Base-by-base conservation (phyloP, 257 asterid genomes). In the Nicotiana sylvestris region DNA sequence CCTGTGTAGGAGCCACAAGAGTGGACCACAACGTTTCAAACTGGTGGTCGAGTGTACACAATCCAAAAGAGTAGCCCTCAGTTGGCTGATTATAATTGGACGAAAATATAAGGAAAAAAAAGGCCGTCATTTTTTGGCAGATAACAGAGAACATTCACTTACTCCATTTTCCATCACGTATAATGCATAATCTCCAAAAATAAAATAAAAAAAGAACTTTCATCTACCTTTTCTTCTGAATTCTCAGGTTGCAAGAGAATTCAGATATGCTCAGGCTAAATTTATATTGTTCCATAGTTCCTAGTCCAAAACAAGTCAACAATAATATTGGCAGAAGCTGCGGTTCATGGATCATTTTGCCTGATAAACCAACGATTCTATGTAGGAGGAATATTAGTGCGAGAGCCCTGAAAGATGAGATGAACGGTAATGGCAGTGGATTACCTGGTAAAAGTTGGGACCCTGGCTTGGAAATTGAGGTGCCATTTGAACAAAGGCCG, bases 401-500 rank as follows among this genome's bases (percentile, higher is more conserved):
- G 49, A 87, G 84, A 82, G 94, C 98, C n/a, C 81, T 95, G 86
- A 93, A 90, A 88, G 97, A 90, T 86, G 97, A 89, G 87, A 88
- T 85, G 85, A 77, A 86, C 21, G 94, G 95, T 76, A 46, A 46
- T 7, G 60, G 79, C 57, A 86, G 89, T 5, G 90, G 92, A 64
- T 85, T 90, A 67, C 93, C 92, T 35, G 97, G 96, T 49, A 92
- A 84, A 85, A 90, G 92, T 76, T 94, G 98, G 98, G 95, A 92
- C 21, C 96, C 97, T 4, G 97, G 97, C 4, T 86, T 92, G 92
- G 98, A 93, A 88, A 11, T 95, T 16, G 94, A 93, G 88, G 98
- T 93, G 51, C 97, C 97, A 0, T 95, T 89, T 70, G 98, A 95
- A 78, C 97, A 95, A 85, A 91, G 98, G 62, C 98, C 97, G 89